A percentile compares a stretch with the other conserved stretches of the same genome.
Evolutionary conservation across 2,329 filamentous ascomycete species (phyloP).

Genomic region (Diaporthe ilicicola): DNA sequence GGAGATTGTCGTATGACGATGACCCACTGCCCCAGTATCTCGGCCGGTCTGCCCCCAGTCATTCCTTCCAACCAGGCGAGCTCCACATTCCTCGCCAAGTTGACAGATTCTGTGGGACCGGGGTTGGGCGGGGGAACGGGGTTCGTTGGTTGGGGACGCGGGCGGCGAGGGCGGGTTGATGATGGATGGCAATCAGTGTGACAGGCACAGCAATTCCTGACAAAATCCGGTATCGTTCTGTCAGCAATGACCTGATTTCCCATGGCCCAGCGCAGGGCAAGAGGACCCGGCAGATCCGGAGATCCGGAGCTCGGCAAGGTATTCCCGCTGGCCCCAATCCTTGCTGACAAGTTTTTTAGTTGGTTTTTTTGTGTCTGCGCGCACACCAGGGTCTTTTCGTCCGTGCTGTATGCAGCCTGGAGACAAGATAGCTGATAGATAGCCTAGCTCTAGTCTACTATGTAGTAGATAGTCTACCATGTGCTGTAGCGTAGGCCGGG

Average conservation of each 20-base stretch:
- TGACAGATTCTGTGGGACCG: conserved; percentile 26
- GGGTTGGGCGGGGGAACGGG: too few relatives aligned
- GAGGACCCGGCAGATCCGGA: conserved; percentile 22
- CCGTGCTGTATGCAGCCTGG: not conserved
- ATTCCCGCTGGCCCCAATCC: not conserved
- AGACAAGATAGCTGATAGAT: too few relatives aligned
- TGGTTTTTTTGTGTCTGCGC: not conserved
- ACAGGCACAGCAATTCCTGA: not conserved
- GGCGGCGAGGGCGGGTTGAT: not conserved
- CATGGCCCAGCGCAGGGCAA: not conserved
- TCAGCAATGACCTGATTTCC: conserved; percentile 27
- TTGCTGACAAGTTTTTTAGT: not conserved
- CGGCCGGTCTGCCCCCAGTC: not conserved
- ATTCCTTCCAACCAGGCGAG: not conserved
- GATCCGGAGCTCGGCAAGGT: not conserved
- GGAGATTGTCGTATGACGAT: conserved; percentile 2
- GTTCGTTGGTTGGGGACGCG: too few relatives aligned
- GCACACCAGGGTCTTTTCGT: conserved; percentile 1
- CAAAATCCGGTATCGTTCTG: not conserved
- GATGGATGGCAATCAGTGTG: not conserved
- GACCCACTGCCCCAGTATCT: not conserved
- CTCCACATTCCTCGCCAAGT: not conserved
- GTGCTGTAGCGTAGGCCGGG: not conserved
- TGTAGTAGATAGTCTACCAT: too few relatives aligned
- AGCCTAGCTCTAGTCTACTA: too few relatives aligned